phyloP scores from a whole-genome alignment of 2,329 filamentous ascomycete genomes.

The Aureobasidium sp. region DNA sequence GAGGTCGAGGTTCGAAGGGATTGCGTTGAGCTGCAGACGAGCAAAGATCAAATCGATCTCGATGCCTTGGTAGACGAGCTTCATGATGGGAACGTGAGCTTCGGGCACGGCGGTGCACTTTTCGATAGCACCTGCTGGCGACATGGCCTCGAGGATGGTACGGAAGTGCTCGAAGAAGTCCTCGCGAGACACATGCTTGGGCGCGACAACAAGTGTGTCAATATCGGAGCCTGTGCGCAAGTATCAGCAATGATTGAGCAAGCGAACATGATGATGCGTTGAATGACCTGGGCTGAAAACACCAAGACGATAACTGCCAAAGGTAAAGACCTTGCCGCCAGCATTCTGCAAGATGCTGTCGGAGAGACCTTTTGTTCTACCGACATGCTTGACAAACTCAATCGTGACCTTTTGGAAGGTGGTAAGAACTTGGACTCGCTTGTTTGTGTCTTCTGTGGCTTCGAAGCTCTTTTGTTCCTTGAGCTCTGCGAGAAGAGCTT shows the following conservation, averaged over 20 bases:
- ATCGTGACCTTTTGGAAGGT: slow-evolving; percentile 72
- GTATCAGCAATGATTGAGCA: background rate
- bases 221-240: slow-evolving; percentile 71
- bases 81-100: slow-evolving; percentile 94
- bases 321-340: slow-evolving; percentile 89
- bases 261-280: background rate
- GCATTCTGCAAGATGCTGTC: slow-evolving; percentile 72
- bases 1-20: slow-evolving; percentile 56
- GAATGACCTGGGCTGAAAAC: slow-evolving; percentile 69
- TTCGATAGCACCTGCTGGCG: slow-evolving; percentile 68
- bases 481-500: slow-evolving; percentile 73
- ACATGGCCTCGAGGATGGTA: slow-evolving; percentile 65
- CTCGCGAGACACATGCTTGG: slow-evolving; percentile 76
- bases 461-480: slow-evolving; percentile 90
- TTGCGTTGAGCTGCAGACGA: slow-evolving; percentile 32
- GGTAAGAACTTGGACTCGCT: slow-evolving; percentile 69
- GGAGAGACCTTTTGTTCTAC: slow-evolving; percentile 62
- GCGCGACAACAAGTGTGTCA: slow-evolving; percentile 86
- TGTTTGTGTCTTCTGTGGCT: slow-evolving; percentile 68
- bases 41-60: slow-evolving; percentile 81
- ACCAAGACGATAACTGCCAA: slow-evolving; percentile 88
- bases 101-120: slow-evolving; percentile 80
- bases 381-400: slow-evolving; percentile 79
- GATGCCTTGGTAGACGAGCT: slow-evolving; percentile 82
- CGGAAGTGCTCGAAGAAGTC: slow-evolving; percentile 92